phyloP scores from a whole-genome alignment of 305 asterid species.

The Stenogyne calaminthoides region DNA sequence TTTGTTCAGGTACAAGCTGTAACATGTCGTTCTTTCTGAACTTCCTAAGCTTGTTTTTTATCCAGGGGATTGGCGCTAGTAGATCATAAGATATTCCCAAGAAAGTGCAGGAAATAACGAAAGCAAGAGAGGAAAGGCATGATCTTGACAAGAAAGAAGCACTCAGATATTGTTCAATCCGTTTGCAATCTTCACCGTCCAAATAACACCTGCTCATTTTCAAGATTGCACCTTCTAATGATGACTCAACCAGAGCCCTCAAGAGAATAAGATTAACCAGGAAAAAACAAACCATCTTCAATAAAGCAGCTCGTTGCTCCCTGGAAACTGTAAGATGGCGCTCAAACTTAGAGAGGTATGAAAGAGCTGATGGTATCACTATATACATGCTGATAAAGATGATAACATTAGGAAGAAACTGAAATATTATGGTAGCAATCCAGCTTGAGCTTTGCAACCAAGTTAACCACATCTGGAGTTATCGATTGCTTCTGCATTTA shows the following conservation, averaged over 20 bases:
- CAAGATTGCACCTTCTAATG: slow-evolving; percentile 76
- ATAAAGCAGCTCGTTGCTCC: slow-evolving; percentile 89
- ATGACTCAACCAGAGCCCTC: slow-evolving; percentile 91
- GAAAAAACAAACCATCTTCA: slow-evolving; percentile 97
- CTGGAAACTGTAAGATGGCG: slow-evolving; percentile 89
- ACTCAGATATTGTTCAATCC: slow-evolving; percentile 81
- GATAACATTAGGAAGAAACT: slow-evolving; percentile 95
- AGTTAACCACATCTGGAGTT: slow-evolving; percentile 92
- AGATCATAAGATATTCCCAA: slow-evolving; percentile 95
- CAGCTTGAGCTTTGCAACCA: slow-evolving; percentile 98
- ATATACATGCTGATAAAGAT: slow-evolving; percentile 96
- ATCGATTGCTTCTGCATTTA: slow-evolving; percentile 94
- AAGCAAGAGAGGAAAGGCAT: slow-evolving; percentile 90
- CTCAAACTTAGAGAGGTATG: slow-evolving; percentile 90
- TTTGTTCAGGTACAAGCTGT: slow-evolving; percentile 86
- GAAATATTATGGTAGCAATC: slow-evolving; percentile 84
- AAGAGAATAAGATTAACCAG: slow-evolving; percentile 92
- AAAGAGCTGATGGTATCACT: slow-evolving; percentile 89
- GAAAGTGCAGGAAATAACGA: slow-evolving; percentile 89
- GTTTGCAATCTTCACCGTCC: slow-evolving; percentile 98
- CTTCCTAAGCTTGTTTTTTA: slow-evolving; percentile 79
- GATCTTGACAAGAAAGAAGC: slow-evolving; percentile 88
- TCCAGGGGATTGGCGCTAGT: slow-evolving; percentile 97
- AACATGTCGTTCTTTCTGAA: slow-evolving; percentile 95
- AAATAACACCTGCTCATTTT: slow-evolving; percentile 95